Percentiles rank a stretch among this genome's conserved stretches.
Evolutionary conservation across 345 rosid genomes (phyloP).

Genomic region (Acer campestre): DNA sequence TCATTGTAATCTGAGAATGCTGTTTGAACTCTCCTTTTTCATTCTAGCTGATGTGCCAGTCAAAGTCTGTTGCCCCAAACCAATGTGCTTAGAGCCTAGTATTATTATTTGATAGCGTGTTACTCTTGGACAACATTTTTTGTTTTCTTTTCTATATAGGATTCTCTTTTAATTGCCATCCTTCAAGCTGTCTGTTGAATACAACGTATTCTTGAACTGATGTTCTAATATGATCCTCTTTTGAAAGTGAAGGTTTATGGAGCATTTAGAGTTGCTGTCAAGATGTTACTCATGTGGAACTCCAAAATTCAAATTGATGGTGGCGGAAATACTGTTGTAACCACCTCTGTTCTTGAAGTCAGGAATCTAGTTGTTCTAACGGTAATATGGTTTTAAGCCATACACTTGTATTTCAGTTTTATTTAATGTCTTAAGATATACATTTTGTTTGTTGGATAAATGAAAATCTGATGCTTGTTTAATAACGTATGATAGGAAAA

Average conservation of each 20-base stretch:
- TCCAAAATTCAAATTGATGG: constrained; percentile 92
- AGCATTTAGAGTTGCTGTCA: constrained; percentile 86
- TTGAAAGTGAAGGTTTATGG: constrained; percentile 79
- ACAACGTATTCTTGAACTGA: constrained; percentile 7
- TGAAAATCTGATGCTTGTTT: constrained; percentile 17
- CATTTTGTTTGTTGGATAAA: constrained; percentile 4
- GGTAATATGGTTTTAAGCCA: constrained; percentile 50
- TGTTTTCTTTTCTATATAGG: background rate
- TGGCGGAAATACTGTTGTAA: constrained; percentile 84
- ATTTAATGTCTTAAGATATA: background rate
- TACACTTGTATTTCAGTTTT: constrained; percentile 8
- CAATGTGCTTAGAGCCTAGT: background rate
- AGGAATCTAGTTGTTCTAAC: constrained; percentile 92
- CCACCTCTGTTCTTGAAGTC: constrained; percentile 91
- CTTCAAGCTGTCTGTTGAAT: constrained; percentile 6
- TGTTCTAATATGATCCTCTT: constrained; percentile 17
- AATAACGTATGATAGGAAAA: constrained; percentile 55
- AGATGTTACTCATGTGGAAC: constrained; percentile 97
- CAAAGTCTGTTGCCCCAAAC: background rate
- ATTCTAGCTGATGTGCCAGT: background rate
- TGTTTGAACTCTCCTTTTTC: constrained; percentile 3
- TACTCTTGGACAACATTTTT: background rate
- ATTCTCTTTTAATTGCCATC: constrained; percentile 7
- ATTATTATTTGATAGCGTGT: background rate
- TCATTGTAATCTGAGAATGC: background rate